Percentiles rank a stretch among this genome's conserved stretches.
Evolutionary conservation across 768 basidiomycete genomes (phyloP).

Genomic region (Cyclocybe cylindracea): DNA sequence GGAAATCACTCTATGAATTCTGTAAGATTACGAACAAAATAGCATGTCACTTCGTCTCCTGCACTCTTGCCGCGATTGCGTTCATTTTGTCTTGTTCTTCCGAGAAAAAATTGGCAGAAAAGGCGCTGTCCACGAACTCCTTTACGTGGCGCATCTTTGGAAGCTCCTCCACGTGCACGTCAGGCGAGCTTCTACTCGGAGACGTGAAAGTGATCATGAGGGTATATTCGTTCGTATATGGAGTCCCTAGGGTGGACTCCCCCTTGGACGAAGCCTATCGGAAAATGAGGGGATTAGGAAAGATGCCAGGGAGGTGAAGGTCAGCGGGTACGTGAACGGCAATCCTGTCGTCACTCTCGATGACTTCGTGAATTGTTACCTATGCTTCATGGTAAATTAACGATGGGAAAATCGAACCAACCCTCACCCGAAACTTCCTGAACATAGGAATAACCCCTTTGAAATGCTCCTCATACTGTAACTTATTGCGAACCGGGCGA

Average conservation of each 20-base stretch:
- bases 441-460: constrained; percentile 27
- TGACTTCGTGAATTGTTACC: constrained; percentile 19
- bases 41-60: neutral
- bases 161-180: constrained; percentile 9
- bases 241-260: constrained; percentile 21
- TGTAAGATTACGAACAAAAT: neutral
- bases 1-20: neutral
- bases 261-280: constrained; percentile 24
- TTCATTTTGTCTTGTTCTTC: constrained; percentile 27
- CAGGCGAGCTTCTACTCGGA: neutral
- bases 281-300: neutral
- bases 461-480: constrained; percentile 32
- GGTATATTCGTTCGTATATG: constrained; percentile 23
- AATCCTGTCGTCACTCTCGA: constrained; percentile 15
- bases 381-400: neutral
- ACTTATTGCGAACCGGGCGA: constrained; percentile 35
- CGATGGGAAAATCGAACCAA: neutral
- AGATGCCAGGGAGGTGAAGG: neutral
- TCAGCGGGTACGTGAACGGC: constrained; percentile 14
- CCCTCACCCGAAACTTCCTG: constrained; percentile 28
- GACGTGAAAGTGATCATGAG: constrained; percentile 24
- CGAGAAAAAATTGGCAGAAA: constrained; percentile 25
- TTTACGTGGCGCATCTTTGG: constrained; percentile 29
- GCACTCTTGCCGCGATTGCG: neutral
- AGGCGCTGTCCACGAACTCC: constrained; percentile 32